phyloP scores from a whole-genome alignment of 1,139 yeast genomes.

The Taiozyma sp. region DNA sequence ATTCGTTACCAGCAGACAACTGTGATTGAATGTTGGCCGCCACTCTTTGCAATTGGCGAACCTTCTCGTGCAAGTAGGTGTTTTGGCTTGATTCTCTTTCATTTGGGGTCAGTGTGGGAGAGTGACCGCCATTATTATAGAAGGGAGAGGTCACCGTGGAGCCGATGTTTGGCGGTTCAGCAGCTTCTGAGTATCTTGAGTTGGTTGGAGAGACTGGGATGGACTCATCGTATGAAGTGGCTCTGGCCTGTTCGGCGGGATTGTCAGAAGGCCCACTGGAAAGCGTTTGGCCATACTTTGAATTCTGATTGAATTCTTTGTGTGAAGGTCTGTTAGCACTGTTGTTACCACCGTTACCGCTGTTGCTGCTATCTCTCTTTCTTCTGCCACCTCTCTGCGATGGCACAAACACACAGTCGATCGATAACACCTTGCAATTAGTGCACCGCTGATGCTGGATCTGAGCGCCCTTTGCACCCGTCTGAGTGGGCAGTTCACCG shows the following conservation, averaged over 20 bases:
- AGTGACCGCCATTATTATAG: conserved; percentile 4
- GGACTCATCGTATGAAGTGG: neutral
- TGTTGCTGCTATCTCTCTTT: conserved; percentile 27
- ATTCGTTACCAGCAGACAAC: conserved; percentile 4
- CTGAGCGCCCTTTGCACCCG: conserved; percentile 20
- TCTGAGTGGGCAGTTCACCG: conserved; percentile 39
- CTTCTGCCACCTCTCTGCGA: conserved; percentile 58
- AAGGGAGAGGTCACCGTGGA: conserved; percentile 10
- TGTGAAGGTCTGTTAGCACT: neutral
- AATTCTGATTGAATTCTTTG: neutral
- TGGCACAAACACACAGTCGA: conserved; percentile 54
- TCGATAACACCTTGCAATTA: conserved; percentile 45
- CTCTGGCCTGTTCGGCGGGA: neutral
- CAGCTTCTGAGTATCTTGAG: conserved; percentile 1
- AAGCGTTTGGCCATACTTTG: neutral
- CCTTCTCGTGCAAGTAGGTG: conserved; percentile 15
- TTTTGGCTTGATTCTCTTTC: conserved; percentile 2
- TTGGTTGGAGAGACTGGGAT: conserved; percentile 1
- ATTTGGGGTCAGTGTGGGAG: conserved; percentile 2
- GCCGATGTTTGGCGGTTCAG: conserved; percentile 2
- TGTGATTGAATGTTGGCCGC: conserved; percentile 20
- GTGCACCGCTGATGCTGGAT: conserved; percentile 35
- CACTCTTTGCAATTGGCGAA: conserved; percentile 17
- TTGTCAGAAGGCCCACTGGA: neutral
- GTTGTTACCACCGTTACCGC: neutral